Base-by-base conservation (phyloP, 2,329 filamentous ascomycete species). In the Nemania sp. region DNA sequence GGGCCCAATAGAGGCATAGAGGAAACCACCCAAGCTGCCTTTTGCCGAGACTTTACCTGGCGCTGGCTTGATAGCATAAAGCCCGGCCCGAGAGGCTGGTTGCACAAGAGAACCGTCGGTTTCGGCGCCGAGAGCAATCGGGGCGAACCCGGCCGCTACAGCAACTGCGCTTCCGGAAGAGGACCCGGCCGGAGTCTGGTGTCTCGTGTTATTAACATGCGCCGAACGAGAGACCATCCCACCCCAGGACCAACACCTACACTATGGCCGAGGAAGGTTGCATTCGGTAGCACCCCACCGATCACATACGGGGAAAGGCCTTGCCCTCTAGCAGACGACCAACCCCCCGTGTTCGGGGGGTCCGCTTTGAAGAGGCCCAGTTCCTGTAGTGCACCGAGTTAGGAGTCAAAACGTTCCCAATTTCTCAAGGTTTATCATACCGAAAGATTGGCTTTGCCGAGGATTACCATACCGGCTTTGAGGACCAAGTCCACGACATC, bases 401-500 rank as follows among this genome's bases (percentile, higher is more conserved):
- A 26, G 3, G 24, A 26, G n/a, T 26, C 45, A 51, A 51, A 6
- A 22, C n/a, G 13, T 20, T 51, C 45, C n/a, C 5, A 22, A 51
- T 51, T 11, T 35, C 32, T 35, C 11, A 35, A 11, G 32, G 45
- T 51, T 29, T n/a, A 51, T 51, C 20, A 20, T 41, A 59, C 32
- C 55, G 55, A 32, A 20, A 55, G 32, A 38, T 35, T 55, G 26
- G 52, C 32, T 55, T 55, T 55, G 24, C 11, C 52, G 52, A 55
- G 52, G 24, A 55, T 38, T 6, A 55, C 18, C 32, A 55, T 32
- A 6, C 52, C 52, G 32, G 52, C 52, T 29, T 55, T 55, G 13
- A 55, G 51, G 52, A 55, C 32, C 18, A 32, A n/a, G 20, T 55
- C 52, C n/a, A 55, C 52, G 10, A 35, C 24, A 32, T 29, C 32